phyloP scores from a whole-genome alignment of 257 asterid genomes.

The Misopates orontium region DNA sequence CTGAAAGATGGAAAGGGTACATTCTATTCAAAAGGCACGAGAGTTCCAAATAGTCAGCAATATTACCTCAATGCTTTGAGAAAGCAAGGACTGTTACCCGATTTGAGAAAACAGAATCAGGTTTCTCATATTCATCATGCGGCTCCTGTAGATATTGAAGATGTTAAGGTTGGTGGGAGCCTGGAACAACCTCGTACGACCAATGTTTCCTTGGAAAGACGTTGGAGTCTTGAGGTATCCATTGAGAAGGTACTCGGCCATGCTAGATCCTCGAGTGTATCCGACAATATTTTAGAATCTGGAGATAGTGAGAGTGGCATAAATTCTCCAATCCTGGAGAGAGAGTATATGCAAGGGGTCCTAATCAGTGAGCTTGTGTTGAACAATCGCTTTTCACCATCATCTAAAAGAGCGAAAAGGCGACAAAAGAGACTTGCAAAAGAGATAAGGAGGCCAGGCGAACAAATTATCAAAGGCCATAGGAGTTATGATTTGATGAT shows the following conservation, averaged over 20 bases:
- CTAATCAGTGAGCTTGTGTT: conserved; percentile 79
- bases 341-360: conserved; percentile 98
- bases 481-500: conserved; percentile 97
- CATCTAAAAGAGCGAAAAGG: conserved; percentile 67
- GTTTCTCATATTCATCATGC: conserved; percentile 74
- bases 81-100: conserved; percentile 85
- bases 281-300: conserved; percentile 41
- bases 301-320: conserved; percentile 37
- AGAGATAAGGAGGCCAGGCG: conserved; percentile 89
- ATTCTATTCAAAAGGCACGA: conserved; percentile 80
- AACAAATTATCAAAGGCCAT: conserved; percentile 92
- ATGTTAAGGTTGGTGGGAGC: conserved; percentile 47
- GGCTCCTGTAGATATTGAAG: conserved; percentile 55
- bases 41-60: conserved; percentile 64
- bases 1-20: conserved; percentile 94
- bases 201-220: conserved; percentile 68
- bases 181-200: conserved; percentile 57
- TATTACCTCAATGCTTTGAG: conserved; percentile 77
- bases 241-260: conserved; percentile 81
- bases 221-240: conserved; percentile 93
- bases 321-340: conserved; percentile 72
- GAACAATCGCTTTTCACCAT: conserved; percentile 68
- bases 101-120: conserved; percentile 67
- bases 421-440: conserved; percentile 65
- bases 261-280: conserved; percentile 50